Evolutionary conservation across 2,329 filamentous ascomycete genomes (phyloP).

Genomic region (Calonectria pteridis): DNA sequence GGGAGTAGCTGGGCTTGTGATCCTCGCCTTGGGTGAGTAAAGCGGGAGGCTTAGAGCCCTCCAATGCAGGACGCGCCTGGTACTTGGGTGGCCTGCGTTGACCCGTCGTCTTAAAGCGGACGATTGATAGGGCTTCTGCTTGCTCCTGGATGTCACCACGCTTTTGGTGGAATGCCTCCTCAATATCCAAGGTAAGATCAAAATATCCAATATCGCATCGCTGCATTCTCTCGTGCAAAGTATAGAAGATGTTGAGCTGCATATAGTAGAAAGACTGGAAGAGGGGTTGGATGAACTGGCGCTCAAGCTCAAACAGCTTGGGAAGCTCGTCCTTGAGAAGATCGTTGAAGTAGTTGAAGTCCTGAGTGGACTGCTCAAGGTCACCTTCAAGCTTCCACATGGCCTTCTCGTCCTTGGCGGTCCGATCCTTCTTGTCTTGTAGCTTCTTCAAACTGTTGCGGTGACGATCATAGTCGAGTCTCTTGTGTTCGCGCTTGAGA

Average conservation of each 20-base stretch:
- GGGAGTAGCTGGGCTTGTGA: conserved; percentile 36
- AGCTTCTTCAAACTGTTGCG: conserved; percentile 88
- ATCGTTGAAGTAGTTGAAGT: conserved; percentile 98
- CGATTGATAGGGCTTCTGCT: conserved; percentile 86
- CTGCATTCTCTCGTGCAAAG: conserved; percentile 98
- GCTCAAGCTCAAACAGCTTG: conserved; percentile 88
- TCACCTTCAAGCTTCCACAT: conserved; percentile 96
- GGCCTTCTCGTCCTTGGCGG: conserved; percentile 95
- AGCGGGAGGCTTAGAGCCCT: conserved; percentile 61
- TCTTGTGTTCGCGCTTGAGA: conserved; percentile 94
- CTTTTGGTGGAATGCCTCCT: conserved; percentile 91
- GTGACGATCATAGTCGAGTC: conserved; percentile 94
- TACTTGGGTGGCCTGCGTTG: conserved; percentile 72
- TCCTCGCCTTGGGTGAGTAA: conserved; percentile 65
- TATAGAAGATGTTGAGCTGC: conserved; percentile 99
- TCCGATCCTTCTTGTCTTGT: conserved; percentile 97
- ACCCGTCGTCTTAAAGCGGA: conserved; percentile 92
- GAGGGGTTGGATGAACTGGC: conserved; percentile 94
- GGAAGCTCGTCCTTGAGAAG: conserved; percentile 96
- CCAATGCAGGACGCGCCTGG: conserved; percentile 66
- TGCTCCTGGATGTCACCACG: conserved; percentile 88
- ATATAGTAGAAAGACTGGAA: conserved; percentile 99
- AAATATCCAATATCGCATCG: conserved; percentile 98
- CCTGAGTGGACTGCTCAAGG: conserved; percentile 90
- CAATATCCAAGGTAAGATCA: conserved; percentile 89